Conservation (phyloP, 352 stramenopile species). For the Phytophthora constricta region DNA sequence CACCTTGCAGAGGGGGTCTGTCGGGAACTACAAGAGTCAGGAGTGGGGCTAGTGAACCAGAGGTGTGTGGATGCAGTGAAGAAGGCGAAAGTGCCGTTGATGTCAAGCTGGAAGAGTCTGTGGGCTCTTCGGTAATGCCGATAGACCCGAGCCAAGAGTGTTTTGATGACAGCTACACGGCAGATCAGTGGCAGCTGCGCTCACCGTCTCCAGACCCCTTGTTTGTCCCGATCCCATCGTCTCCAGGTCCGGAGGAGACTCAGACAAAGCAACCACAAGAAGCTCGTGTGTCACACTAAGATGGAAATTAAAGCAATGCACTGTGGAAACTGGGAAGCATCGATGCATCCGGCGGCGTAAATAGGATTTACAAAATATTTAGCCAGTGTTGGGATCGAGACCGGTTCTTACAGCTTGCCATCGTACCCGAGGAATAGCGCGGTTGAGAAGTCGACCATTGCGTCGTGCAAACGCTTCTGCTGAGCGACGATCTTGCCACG, state of each 20-base stretch:
- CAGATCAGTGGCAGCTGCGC: conserved; percentile 31
- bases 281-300: background rate
- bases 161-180: conserved; percentile 19
- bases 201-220: conserved; percentile 24
- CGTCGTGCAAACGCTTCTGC: conserved; percentile 78
- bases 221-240: conserved; percentile 17
- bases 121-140: conserved; percentile 13
- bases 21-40: background rate
- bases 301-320: background rate
- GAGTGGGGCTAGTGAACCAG: background rate
- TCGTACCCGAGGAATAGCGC: conserved; percentile 76
- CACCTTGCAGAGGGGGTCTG: background rate
- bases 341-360: background rate
- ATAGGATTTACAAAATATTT: conserved; percentile 8
- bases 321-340: background rate
- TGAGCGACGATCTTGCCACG: conserved; percentile 72
- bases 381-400: background rate
- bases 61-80: conserved; percentile 10
- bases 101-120: conserved; percentile 16
- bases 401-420: conserved; percentile 61
- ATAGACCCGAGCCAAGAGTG: conserved; percentile 29
- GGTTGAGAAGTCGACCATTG: conserved; percentile 83
- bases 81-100: background rate
- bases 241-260: conserved; percentile 1
- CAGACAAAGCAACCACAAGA: too few relatives aligned